phyloP scores from a whole-genome alignment of 192 early-diverging fungal species.

The Nowakowskiella sp. region DNA sequence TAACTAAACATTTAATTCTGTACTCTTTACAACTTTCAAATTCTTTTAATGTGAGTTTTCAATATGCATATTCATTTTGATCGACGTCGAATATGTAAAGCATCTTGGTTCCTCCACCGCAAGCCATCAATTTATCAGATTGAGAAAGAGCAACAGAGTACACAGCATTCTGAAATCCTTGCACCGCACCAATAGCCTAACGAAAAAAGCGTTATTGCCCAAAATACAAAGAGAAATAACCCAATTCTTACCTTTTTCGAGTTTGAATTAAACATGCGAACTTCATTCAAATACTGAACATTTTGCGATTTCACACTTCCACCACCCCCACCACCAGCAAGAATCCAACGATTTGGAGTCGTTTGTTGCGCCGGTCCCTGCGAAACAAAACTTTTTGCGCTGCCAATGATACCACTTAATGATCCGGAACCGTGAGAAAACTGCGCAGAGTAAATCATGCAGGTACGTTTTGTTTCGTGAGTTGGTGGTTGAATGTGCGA shows the following conservation, averaged over 20 bases:
- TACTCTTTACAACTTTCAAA: no score
- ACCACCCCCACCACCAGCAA: slow-evolving; percentile 34
- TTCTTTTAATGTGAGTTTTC: no score
- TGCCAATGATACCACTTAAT: not conserved
- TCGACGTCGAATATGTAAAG: slow-evolving; percentile 38
- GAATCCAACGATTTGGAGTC: no score
- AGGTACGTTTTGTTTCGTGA: not conserved
- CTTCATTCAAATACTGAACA: slow-evolving; percentile 19
- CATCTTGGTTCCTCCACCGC: slow-evolving; percentile 29
- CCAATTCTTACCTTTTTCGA: slow-evolving; percentile 18
- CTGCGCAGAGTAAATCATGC: slow-evolving; percentile 27
- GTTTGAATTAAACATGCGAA: slow-evolving; percentile 27
- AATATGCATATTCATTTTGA: not conserved
- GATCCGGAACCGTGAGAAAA: slow-evolving; percentile 12
- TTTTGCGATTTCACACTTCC: slow-evolving; percentile 7
- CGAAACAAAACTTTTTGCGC: slow-evolving; percentile 15
- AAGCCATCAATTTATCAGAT: slow-evolving; percentile 33
- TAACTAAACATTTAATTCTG: no score
- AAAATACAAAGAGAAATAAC: slow-evolving; percentile 7
- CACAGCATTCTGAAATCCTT: slow-evolving; percentile 25
- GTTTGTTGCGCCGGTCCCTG: no score
- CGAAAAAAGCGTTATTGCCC: not conserved
- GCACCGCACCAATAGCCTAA: slow-evolving; percentile 34
- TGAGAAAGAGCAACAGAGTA: slow-evolving; percentile 29
- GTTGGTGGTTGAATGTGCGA: not conserved